A percentile compares a stretch with the other conserved stretches of the same genome.
phyloP scores from a whole-genome alignment of 2,329 filamentous ascomycete genomes.

The Pseudocercospora fijiensis region DNA sequence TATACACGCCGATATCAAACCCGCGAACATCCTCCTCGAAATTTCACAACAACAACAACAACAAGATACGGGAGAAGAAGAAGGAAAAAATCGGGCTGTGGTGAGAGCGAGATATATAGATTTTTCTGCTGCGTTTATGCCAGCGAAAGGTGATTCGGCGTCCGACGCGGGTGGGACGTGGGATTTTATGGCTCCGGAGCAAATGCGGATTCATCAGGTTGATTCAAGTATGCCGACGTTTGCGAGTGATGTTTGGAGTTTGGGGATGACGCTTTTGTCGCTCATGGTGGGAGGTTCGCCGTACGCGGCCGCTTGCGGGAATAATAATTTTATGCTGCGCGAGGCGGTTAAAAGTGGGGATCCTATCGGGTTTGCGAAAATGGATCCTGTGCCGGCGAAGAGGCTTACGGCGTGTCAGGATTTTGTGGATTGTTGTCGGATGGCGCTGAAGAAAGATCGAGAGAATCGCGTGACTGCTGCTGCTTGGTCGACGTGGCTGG shows the following conservation, averaged over 20 bases:
- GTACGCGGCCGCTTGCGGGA: slow-evolving; percentile 40
- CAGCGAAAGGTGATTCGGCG: slow-evolving; percentile 24
- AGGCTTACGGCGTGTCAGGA: slow-evolving; percentile 37
- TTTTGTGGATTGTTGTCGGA: slow-evolving; percentile 41
- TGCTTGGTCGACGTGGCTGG: slow-evolving; percentile 37
- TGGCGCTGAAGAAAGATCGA: slow-evolving; percentile 41
- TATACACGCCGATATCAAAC: slow-evolving; percentile 51
- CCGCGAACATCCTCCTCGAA: slow-evolving; percentile 47
- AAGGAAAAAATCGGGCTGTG: no score
- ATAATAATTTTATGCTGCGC: slow-evolving; percentile 45
- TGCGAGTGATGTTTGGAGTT: slow-evolving; percentile 46
- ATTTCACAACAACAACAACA: slow-evolving; percentile 28
- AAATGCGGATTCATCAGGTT: slow-evolving; percentile 36
- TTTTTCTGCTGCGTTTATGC: slow-evolving; percentile 44
- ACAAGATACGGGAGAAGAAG: no score
- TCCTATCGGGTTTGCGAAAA: slow-evolving; percentile 43
- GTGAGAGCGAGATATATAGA: slow-evolving; percentile 42
- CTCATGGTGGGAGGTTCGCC: slow-evolving; percentile 46
- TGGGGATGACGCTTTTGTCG: slow-evolving; percentile 48
- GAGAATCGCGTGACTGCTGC: slow-evolving; percentile 33
- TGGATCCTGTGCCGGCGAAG: slow-evolving; percentile 38
- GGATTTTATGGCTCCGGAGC: slow-evolving; percentile 46
- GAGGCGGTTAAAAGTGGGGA: slow-evolving; percentile 47
- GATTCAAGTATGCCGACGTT: slow-evolving; percentile 35
- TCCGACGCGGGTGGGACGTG: slow-evolving; percentile 46